phyloP scores from a whole-genome alignment of 2,329 filamentous ascomycete species.

The Herpotrichia juniperi region DNA sequence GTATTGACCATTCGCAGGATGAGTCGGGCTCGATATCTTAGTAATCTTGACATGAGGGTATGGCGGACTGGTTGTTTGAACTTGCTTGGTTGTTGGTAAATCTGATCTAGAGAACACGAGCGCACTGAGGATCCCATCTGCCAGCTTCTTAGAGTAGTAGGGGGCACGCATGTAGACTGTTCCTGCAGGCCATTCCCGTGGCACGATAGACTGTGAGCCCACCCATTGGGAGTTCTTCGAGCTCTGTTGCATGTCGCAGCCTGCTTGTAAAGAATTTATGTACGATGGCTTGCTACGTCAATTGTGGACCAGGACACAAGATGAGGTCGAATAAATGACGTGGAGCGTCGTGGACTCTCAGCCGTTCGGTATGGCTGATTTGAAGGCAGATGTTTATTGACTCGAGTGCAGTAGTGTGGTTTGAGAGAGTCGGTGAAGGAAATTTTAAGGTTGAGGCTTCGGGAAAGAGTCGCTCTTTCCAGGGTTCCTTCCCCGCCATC shows the following conservation, averaged over 20 bases:
- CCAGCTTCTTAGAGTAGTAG: slow-evolving; percentile 38
- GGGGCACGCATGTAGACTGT: slow-evolving; percentile 35
- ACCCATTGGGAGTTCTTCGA: background rate
- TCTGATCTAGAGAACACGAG: slow-evolving; percentile 27
- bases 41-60: slow-evolving; percentile 50
- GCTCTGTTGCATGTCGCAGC: slow-evolving; percentile 2
- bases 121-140: slow-evolving; percentile 24
- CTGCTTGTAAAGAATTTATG: background rate
- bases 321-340: background rate
- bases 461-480: background rate
- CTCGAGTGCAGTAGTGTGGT: background rate
- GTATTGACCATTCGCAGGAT: slow-evolving; percentile 56
- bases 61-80: slow-evolving; percentile 29
- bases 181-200: slow-evolving; percentile 38
- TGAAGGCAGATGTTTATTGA: background rate
- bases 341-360: background rate
- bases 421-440: background rate
- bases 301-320: background rate
- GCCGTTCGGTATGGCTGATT: background rate
- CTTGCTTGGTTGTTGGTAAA: slow-evolving; percentile 18
- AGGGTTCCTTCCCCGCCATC: background rate
- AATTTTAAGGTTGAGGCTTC: background rate
- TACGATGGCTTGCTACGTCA: background rate
- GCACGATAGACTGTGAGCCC: slow-evolving; percentile 12
- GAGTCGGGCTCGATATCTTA: slow-evolving; percentile 46